Conservation (phyloP, 805 yeast genomes). For the Isabelozyma gotoi region DNA sequence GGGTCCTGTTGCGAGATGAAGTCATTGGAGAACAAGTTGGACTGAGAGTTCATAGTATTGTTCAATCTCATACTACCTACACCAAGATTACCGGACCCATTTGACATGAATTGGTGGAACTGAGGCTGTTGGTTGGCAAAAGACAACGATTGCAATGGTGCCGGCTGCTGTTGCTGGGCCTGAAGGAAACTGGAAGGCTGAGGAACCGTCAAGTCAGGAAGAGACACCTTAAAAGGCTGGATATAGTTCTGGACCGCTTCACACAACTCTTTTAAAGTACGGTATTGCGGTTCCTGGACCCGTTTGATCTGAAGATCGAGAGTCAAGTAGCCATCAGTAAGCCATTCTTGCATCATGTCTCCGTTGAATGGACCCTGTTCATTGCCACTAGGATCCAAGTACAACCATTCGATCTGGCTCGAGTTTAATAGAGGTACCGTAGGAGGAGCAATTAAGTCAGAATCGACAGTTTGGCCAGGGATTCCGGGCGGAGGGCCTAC, state of each 20-base stretch:
- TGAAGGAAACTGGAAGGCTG: slow-evolving; percentile 2
- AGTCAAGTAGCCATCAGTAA: slow-evolving; percentile 55
- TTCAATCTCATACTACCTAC: slow-evolving; percentile 25
- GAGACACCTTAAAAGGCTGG: slow-evolving; percentile 64
- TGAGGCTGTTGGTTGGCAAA: slow-evolving; percentile 10
- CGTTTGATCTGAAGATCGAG: slow-evolving; percentile 58
- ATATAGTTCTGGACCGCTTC: slow-evolving; percentile 44
- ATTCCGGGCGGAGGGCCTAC: slow-evolving; percentile 20
- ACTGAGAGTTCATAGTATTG: slow-evolving; percentile 11
- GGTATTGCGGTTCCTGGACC: slow-evolving; percentile 50
- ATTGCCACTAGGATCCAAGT: slow-evolving; percentile 65
- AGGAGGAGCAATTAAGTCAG: neutral
- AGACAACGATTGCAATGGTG: slow-evolving; percentile 1
- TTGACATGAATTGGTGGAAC: slow-evolving; percentile 27
- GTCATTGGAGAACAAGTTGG: slow-evolving; percentile 22
- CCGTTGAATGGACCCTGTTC: slow-evolving; percentile 86
- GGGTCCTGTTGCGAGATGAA: slow-evolving; percentile 18
- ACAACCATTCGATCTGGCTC: slow-evolving; percentile 60
- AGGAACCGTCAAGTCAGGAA: slow-evolving; percentile 33
- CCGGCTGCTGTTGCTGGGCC: slow-evolving; percentile 3
- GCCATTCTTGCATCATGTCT: slow-evolving; percentile 77
- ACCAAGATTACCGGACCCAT: slow-evolving; percentile 21
- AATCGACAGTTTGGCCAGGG: slow-evolving; percentile 2
- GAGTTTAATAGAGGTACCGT: slow-evolving; percentile 27
- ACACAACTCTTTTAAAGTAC: slow-evolving; percentile 54